A percentile compares a stretch with the other conserved stretches of the same genome.
phyloP scores from a whole-genome alignment of 2,329 filamentous ascomycete genomes.

The Trichophaea hybrida region DNA sequence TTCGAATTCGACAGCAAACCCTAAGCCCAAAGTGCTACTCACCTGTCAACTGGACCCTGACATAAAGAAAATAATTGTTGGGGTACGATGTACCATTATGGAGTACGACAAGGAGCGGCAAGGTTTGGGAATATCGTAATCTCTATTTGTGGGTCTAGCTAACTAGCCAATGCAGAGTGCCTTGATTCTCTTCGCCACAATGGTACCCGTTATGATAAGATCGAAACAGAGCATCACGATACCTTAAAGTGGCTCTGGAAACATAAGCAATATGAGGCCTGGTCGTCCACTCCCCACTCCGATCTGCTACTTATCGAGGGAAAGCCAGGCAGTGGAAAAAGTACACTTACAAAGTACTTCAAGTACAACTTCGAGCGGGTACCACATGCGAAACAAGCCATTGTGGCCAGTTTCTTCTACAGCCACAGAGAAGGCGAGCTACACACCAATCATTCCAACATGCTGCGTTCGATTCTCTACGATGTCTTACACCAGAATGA shows the following conservation, averaged over 20 bases:
- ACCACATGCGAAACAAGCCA: background rate
- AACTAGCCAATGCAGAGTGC: background rate
- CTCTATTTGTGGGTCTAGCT: background rate
- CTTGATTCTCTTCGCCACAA: background rate
- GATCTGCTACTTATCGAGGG: conserved; percentile 1
- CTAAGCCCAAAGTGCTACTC: background rate
- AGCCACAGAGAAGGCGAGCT: background rate
- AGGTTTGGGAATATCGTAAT: background rate
- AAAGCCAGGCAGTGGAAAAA: conserved; percentile 6
- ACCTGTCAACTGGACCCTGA: background rate
- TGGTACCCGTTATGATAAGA: background rate
- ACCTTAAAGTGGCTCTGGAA: background rate
- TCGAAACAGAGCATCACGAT: background rate
- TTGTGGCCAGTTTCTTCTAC: conserved; percentile 3
- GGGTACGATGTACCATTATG: background rate
- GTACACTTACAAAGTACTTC: background rate
- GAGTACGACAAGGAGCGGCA: conserved; percentile 2
- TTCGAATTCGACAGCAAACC: background rate
- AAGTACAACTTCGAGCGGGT: background rate
- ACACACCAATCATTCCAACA: background rate
- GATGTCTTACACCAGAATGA: background rate
- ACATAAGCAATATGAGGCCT: background rate
- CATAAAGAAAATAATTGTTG: background rate
- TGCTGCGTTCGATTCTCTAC: background rate
- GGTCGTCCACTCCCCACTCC: background rate